Evolutionary conservation across 2,329 filamentous ascomycete species (phyloP).

Genomic region (Hortaea werneckii): DNA sequence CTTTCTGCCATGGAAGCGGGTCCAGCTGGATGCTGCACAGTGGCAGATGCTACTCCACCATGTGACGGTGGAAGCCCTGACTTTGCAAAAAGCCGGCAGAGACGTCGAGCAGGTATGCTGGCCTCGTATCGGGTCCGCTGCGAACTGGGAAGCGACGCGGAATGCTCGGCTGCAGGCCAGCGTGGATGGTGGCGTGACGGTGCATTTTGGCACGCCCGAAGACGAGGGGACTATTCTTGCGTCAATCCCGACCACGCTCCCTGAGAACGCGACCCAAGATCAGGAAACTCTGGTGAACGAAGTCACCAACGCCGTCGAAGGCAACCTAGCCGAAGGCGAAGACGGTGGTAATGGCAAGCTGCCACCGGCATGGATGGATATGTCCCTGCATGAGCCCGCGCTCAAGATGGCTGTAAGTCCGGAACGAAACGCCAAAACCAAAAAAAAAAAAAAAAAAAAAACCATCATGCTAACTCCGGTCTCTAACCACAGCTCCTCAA

Average conservation of each 20-base stretch:
- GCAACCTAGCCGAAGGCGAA: neutral
- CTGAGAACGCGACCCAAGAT: neutral
- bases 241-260: slow-evolving; percentile 1
- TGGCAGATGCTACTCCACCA: slow-evolving; percentile 39
- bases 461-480: no score
- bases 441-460: no score
- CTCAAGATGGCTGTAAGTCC: slow-evolving; percentile 63
- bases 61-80: slow-evolving; percentile 46
- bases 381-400: slow-evolving; percentile 47
- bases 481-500: slow-evolving; percentile 58
- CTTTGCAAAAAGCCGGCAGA: slow-evolving; percentile 34
- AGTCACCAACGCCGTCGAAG: neutral
- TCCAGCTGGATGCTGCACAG: slow-evolving; percentile 27
- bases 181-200: slow-evolving; percentile 4
- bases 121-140: slow-evolving; percentile 1
- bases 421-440: no score
- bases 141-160: slow-evolving; percentile 8
- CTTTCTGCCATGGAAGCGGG: slow-evolving; percentile 30
- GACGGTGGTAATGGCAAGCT: neutral
- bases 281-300: neutral
- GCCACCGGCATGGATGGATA: slow-evolving; percentile 43
- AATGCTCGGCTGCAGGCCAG: slow-evolving; percentile 1
- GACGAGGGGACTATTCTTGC: slow-evolving; percentile 2
- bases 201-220: slow-evolving; percentile 1
- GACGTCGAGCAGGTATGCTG: slow-evolving; percentile 4